phyloP scores from a whole-genome alignment of 352 stramenopile genomes.

The Phytopythium ostracodes region DNA sequence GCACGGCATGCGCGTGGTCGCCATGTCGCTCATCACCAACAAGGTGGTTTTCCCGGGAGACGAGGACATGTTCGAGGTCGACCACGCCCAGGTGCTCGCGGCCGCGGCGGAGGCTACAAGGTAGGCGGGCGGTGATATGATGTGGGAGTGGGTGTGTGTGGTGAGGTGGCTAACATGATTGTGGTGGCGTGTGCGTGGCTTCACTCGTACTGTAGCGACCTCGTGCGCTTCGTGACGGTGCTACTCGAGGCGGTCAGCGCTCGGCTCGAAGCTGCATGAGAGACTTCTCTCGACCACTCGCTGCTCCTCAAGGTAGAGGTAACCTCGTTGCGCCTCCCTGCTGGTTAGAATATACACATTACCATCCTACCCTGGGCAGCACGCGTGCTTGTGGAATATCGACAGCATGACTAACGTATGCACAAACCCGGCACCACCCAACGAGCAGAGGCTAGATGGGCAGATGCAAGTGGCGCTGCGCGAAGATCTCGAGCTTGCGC shows the following conservation, averaged over 20 bases:
- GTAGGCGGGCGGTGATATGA: not conserved
- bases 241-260: not conserved
- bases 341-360: too few relatives aligned
- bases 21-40: conserved; percentile 96
- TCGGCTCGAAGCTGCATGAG: not conserved
- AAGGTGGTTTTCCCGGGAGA: conserved; percentile 83
- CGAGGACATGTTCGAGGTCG: conserved; percentile 65
- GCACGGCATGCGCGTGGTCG: conserved; percentile 93
- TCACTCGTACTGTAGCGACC: too few relatives aligned
- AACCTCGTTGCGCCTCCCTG: too few relatives aligned
- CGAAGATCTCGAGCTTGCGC: conserved; percentile 22
- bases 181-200: not conserved
- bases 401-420: not conserved
- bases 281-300: too few relatives aligned
- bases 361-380: too few relatives aligned
- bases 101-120: conserved; percentile 66
- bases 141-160: not conserved
- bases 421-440: not conserved
- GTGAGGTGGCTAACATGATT: not conserved
- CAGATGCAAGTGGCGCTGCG: conserved; percentile 28
- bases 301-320: too few relatives aligned
- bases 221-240: conserved; percentile 2
- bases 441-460: conserved; percentile 19
- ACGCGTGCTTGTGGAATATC: not conserved
- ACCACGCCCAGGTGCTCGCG: conserved; percentile 92